Conservation (phyloP, 768 basidiomycete genomes). For the Leccinum barrowsii region DNA sequence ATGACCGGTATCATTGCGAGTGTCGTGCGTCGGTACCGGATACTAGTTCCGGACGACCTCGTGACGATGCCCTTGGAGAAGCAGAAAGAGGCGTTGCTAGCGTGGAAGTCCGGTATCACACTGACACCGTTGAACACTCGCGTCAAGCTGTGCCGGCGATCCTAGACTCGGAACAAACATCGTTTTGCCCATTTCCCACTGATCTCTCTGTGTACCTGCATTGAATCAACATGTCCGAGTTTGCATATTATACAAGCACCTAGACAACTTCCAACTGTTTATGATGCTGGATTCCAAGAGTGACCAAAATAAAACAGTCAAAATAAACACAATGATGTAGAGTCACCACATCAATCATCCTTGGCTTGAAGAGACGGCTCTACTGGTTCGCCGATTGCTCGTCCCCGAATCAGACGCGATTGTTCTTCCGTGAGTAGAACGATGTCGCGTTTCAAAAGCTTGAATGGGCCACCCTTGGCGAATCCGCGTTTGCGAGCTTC, state of each 20-base stretch:
- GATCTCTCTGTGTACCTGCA: neutral
- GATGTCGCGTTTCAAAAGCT: conserved; percentile 45
- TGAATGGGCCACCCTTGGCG: conserved; percentile 43
- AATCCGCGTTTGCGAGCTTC: conserved; percentile 53
- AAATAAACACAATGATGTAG: neutral
- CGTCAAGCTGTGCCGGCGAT: conserved; percentile 22
- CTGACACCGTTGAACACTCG: conserved; percentile 31
- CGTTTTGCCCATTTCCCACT: neutral
- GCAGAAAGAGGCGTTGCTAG: conserved; percentile 33
- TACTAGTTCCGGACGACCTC: conserved; percentile 39
- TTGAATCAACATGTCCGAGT: neutral
- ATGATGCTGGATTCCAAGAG: neutral
- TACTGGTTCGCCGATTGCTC: conserved; percentile 12
- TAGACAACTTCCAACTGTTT: neutral
- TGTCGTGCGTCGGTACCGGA: conserved; percentile 39
- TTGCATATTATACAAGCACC: neutral
- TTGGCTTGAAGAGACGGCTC: neutral
- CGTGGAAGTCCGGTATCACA: conserved; percentile 38
- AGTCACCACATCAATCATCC: neutral
- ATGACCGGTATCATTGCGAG: conserved; percentile 41
- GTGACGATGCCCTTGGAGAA: conserved; percentile 24
- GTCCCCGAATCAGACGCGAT: conserved; percentile 29
- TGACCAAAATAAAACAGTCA: neutral
- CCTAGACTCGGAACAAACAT: neutral
- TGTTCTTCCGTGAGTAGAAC: conserved; percentile 43